A percentile compares a stretch with the other conserved stretches of the same genome.
phyloP scores from a whole-genome alignment of 2,329 filamentous ascomycete species.

The Paramyrothecium sp. region DNA sequence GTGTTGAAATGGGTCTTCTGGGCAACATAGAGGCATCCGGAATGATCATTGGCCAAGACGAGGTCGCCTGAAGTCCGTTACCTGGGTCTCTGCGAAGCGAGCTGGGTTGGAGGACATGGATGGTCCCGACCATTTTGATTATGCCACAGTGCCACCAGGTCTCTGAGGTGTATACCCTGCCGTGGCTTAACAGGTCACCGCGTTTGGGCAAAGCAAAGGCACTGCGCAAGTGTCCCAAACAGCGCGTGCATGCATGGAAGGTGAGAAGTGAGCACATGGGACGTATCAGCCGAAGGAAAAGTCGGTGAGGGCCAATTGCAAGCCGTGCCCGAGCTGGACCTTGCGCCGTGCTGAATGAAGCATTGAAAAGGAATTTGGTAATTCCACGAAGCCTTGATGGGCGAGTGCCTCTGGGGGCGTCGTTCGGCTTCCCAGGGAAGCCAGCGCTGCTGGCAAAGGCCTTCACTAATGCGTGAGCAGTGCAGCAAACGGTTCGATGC shows the following conservation, averaged over 20 bases:
- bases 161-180: neutral
- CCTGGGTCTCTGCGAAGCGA: neutral
- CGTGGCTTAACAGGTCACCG: neutral
- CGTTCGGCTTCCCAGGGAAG: neutral
- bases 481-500: conserved; percentile 16
- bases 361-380: neutral
- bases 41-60: neutral
- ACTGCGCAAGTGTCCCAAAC: neutral
- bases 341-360: no score
- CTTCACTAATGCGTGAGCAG: neutral
- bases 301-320: neutral
- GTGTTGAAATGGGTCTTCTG: neutral
- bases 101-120: neutral
- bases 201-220: neutral
- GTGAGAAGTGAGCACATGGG: neutral
- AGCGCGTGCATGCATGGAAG: neutral
- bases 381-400: neutral
- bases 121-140: neutral
- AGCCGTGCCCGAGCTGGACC: neutral
- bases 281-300: neutral
- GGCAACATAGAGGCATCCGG: neutral
- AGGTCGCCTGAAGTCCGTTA: neutral
- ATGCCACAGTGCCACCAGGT: neutral
- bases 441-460: no score
- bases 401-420: neutral